phyloP scores from a whole-genome alignment of 306 rosid genomes.

The Sphenostylis stenocarpa region DNA sequence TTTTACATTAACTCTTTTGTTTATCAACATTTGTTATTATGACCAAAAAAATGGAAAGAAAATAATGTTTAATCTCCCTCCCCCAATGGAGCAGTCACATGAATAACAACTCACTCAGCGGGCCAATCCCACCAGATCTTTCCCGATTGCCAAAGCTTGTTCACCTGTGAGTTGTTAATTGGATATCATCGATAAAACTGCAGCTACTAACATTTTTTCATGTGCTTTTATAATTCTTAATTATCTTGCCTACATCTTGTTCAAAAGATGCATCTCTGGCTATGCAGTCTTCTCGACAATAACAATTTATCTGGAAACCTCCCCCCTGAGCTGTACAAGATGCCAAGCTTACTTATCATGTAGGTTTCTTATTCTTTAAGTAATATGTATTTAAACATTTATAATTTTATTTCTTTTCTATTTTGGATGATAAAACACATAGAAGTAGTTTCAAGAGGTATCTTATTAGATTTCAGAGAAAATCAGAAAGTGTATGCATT shows the following conservation, averaged over 20 bases:
- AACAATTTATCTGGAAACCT: conserved; percentile 87
- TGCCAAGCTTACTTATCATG: conserved; percentile 57
- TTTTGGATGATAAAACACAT: not conserved
- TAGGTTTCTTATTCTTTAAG: conserved; percentile 38
- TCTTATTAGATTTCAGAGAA: not conserved
- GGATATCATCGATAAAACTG: conserved; percentile 7
- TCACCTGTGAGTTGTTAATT: conserved; percentile 70
- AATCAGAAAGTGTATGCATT: not conserved
- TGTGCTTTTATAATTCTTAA: not conserved
- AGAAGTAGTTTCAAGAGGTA: not conserved
- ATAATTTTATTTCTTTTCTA: not conserved
- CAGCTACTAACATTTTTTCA: conserved; percentile 5
- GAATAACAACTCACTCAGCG: conserved; percentile 96
- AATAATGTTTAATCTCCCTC: conserved; percentile 17
- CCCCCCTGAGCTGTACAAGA: conserved; percentile 54
- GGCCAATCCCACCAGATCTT: conserved; percentile 75
- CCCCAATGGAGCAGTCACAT: conserved; percentile 73
- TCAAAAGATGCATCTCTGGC: conserved; percentile 32
- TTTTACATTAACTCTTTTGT: conserved; percentile 10
- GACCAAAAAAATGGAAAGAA: not conserved
- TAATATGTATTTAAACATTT: not conserved
- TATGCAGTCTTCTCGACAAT: conserved; percentile 91
- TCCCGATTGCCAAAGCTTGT: conserved; percentile 57
- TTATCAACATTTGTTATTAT: conserved; percentile 14
- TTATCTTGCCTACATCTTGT: conserved; percentile 18